Base-by-base conservation (phyloP, 805 yeast genomes). In the Hanseniaspora guilliermondii region DNA sequence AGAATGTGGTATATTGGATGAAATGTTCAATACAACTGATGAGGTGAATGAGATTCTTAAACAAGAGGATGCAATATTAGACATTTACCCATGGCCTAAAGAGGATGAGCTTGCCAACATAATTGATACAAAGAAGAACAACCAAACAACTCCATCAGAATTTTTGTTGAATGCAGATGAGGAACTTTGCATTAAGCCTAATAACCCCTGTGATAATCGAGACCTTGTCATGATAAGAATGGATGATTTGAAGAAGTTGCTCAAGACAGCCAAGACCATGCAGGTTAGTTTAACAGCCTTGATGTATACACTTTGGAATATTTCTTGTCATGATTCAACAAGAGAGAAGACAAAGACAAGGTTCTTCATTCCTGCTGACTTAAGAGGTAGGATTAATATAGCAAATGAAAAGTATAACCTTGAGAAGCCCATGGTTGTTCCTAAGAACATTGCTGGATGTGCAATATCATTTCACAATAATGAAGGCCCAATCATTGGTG, bases 311-410 rank as follows among this genome's bases (percentile, higher is more conserved):
- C 8, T 44, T 4, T 30, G 19, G 47, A 44, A 44, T 8, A 32
- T 32, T 11, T 30, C 47, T 2, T 30, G 11, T 30, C 19, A 44
- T 30, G 25, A 44, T 16, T 27, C 42, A 22, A 12, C 12, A 17
- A 44, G n/a, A 3, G 46, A 42, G 25, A 27, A 42, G 14, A 32
- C 33, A 4, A 4, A 19, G 12, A 32, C 27, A 12, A 19, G 3
- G 6, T 52, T 52, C 21, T 19, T 25, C 4, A 16, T 44, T 21
- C 55, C 55, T 21, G 41, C 40, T 19, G 49, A 52, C 45, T 19
- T 52, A 7, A 44, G 55, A 42, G 55, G 39, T 2, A 52, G 55
- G 37, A 32, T 37, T 1, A 19, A 19, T 25, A 12, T 44, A 17
- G 47, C 25, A 16, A 27, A 27, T 9, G 11, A 22, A 3, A 44